phyloP scores from a whole-genome alignment of 306 rosid genomes.

The Calophaca sinica region DNA sequence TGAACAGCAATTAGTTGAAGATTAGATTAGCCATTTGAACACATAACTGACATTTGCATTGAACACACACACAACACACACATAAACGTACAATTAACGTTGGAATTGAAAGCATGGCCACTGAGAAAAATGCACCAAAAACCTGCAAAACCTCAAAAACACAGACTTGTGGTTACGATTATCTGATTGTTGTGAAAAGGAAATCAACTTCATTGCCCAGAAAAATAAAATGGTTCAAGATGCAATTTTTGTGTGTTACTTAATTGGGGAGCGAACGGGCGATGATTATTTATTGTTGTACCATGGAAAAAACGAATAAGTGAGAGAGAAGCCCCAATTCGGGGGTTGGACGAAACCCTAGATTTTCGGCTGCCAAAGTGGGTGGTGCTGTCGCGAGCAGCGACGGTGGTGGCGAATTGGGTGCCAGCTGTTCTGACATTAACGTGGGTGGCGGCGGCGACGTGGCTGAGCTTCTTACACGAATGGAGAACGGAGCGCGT shows the following conservation, averaged over 20 bases:
- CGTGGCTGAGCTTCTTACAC: slow-evolving; percentile 1
- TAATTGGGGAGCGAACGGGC: background rate
- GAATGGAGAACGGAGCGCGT: slow-evolving; percentile 2
- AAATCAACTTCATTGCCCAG: background rate
- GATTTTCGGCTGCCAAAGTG: background rate
- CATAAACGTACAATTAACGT: slow-evolving; percentile 50
- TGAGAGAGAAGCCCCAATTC: slow-evolving; percentile 52
- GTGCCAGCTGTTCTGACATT: slow-evolving; percentile 1
- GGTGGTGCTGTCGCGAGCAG: slow-evolving; percentile 34
- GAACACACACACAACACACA: background rate
- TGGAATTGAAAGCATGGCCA: slow-evolving; percentile 61
- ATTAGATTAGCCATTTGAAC: background rate
- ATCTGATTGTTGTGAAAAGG: slow-evolving; percentile 6
- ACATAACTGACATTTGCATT: background rate
- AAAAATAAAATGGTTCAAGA: slow-evolving; percentile 1
- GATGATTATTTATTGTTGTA: background rate
- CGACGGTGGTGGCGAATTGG: background rate
- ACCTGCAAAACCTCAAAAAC: slow-evolving; percentile 45
- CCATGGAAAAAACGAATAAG: slow-evolving; percentile 52
- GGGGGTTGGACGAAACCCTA: slow-evolving; percentile 47
- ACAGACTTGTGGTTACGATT: background rate
- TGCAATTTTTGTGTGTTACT: background rate
- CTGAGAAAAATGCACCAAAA: slow-evolving; percentile 55
- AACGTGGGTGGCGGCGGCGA: background rate
- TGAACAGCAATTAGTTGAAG: slow-evolving; percentile 20